These are phyloP conservation scores for Datura wrightii DNA, from an alignment of 257 asterid species.

Conservation along the genomic window DNA sequence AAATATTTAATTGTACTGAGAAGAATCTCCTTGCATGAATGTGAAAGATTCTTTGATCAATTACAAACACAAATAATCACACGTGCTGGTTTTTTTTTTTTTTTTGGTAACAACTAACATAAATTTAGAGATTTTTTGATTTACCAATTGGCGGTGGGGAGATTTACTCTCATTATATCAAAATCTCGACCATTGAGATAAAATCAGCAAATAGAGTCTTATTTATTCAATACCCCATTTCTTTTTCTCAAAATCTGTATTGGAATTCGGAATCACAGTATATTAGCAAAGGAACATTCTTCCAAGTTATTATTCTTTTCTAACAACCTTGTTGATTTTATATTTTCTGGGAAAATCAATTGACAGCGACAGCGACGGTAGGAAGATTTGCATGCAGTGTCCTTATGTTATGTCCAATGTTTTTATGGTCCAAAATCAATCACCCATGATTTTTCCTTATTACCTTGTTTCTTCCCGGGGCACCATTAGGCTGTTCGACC, in stretches of 20 bases:
- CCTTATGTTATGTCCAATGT: too few species aligned
- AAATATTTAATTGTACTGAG: background rate
- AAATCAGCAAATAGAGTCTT: background rate
- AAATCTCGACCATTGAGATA: background rate
- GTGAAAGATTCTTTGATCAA: background rate
- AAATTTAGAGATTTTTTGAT: background rate
- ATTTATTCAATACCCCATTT: background rate
- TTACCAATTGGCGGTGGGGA: background rate
- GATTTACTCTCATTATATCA: background rate
- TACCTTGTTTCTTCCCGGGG: background rate
- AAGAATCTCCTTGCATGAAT: background rate
- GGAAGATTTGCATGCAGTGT: background rate
- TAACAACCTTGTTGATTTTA: background rate
- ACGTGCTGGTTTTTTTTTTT: background rate
- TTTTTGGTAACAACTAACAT: background rate
- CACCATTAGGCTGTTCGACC: background rate
- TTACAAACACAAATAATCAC: background rate
- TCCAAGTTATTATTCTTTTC: background rate
- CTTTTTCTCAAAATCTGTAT: background rate
- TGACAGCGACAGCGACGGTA: background rate
- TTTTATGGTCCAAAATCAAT: background rate
- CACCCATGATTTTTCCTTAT: background rate
- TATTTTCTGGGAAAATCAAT: background rate
- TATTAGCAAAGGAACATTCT: background rate
- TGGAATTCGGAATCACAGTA: background rate